Percentiles rank a stretch among this genome's conserved stretches.
These are phyloP conservation scores for Coniella vitis DNA, from an alignment of 2,329 filamentous ascomycete species.

Conservation along the genomic window DNA sequence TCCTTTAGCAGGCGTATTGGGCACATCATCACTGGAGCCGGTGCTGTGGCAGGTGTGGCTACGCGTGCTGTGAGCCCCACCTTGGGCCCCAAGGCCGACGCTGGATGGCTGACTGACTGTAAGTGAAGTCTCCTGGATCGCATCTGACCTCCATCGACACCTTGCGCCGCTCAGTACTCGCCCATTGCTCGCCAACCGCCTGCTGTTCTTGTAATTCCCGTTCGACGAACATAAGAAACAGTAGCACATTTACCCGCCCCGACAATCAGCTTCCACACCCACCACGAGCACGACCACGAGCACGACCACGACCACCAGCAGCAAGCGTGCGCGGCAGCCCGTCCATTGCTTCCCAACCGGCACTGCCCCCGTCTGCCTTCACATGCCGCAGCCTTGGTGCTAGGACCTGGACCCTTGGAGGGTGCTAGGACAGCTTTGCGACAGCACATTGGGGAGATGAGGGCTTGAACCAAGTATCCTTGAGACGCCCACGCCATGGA, in stretches of 20 bases:
- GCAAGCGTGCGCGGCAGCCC: not conserved
- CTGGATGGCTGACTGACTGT: not conserved
- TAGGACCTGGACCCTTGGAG: slow-evolving; percentile 27
- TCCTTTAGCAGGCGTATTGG: too few species aligned
- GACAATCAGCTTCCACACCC: not conserved
- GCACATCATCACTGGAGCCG: not conserved
- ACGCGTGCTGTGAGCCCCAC: slow-evolving; percentile 5
- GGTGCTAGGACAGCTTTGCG: slow-evolving; percentile 24
- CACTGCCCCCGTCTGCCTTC: slow-evolving; percentile 11
- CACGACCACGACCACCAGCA: not conserved
- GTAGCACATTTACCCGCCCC: not conserved
- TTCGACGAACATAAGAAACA: not conserved
- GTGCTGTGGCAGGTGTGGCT: too few species aligned
- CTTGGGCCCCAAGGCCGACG: slow-evolving; percentile 14
- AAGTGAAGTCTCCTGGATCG: slow-evolving; percentile 5
- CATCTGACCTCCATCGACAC: slow-evolving; percentile 2
- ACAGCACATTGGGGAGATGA: slow-evolving; percentile 12
- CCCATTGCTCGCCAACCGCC: not conserved
- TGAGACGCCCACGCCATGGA: slow-evolving; percentile 11
- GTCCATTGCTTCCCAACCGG: slow-evolving; percentile 1
- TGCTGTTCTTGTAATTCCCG: not conserved
- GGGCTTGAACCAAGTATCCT: slow-evolving; percentile 2
- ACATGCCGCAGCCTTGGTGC: slow-evolving; percentile 21
- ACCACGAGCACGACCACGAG: too few species aligned
- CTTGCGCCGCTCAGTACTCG: not conserved